A percentile compares a stretch with the other conserved stretches of the same genome.
These are phyloP conservation scores for Spathaspora girioi DNA, from an alignment of 805 yeast species.

Conservation along the genomic window DNA sequence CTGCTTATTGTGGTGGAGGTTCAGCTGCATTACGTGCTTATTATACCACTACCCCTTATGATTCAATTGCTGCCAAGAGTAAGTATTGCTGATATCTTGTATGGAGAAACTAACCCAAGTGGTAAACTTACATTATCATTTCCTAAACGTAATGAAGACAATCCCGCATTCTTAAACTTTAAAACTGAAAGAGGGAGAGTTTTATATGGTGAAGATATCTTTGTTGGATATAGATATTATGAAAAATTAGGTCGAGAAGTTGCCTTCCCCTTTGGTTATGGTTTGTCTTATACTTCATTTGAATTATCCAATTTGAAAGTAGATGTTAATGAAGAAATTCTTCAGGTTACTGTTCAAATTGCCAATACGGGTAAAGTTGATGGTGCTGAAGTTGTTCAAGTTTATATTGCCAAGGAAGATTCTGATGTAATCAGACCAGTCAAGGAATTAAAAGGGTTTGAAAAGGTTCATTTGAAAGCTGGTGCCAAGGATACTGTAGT, in stretches of 20 bases:
- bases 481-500: constrained; percentile 13
- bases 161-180: constrained; percentile 27
- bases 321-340: constrained; percentile 10
- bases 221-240: constrained; percentile 28
- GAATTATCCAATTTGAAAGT: constrained; percentile 13
- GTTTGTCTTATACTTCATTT: constrained; percentile 28
- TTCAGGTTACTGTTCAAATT: constrained; percentile 16
- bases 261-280: constrained; percentile 31
- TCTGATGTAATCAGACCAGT: constrained; percentile 19
- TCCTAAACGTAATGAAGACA: constrained; percentile 21
- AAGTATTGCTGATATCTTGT: constrained; percentile 28
- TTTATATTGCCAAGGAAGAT: constrained; percentile 18
- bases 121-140: constrained; percentile 24
- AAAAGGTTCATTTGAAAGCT: constrained; percentile 19
- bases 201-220: constrained; percentile 30
- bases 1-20: constrained; percentile 33
- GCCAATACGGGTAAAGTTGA: constrained; percentile 20
- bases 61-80: constrained; percentile 14
- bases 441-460: constrained; percentile 29
- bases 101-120: constrained; percentile 29
- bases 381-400: constrained; percentile 28
- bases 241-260: constrained; percentile 23
- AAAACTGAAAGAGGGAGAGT: constrained; percentile 28
- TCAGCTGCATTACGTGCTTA: constrained; percentile 26
- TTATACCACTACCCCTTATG: constrained; percentile 24